phyloP scores from a whole-genome alignment of 2,329 filamentous ascomycete genomes.

The Orbilia oligospora region DNA sequence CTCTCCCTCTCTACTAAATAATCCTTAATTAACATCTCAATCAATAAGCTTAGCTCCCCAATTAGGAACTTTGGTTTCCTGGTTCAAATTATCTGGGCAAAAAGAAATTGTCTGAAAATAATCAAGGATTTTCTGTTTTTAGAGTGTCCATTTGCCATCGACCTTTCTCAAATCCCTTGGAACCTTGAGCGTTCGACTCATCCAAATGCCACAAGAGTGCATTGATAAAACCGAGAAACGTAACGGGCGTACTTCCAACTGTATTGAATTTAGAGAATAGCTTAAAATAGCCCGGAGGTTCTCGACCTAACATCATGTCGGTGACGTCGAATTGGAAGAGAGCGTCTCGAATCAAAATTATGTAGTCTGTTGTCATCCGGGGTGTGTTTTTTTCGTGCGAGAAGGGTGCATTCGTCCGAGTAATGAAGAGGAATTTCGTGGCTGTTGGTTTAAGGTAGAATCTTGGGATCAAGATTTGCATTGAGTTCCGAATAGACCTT shows the following conservation, averaged over 20 bases:
- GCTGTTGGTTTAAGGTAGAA: not conserved
- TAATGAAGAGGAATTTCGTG: not conserved
- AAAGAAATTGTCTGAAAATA: too few species aligned
- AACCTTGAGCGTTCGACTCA: not conserved
- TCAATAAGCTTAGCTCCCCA: too few species aligned
- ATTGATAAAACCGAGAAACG: not conserved
- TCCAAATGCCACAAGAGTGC: not conserved
- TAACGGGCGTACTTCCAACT: not conserved
- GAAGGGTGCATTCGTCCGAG: slow-evolving; percentile 1
- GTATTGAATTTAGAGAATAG: not conserved
- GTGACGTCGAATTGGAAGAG: not conserved
- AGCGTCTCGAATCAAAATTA: slow-evolving; percentile 4
- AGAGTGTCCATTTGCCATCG: not conserved
- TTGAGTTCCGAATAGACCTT: not conserved
- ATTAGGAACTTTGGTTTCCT: too few species aligned
- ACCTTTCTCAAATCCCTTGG: not conserved
- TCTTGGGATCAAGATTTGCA: slow-evolving; percentile 10
- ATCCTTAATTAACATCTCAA: too few species aligned
- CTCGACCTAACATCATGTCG: not conserved
- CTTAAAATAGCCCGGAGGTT: not conserved
- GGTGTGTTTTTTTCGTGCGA: not conserved
- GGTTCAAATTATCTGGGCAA: too few species aligned
- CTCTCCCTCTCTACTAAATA: too few species aligned
- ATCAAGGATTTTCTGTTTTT: not conserved
- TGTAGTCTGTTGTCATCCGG: not conserved